Base-by-base conservation (phyloP, 441 rosid genomes). In the Flueggea neowawraea region DNA sequence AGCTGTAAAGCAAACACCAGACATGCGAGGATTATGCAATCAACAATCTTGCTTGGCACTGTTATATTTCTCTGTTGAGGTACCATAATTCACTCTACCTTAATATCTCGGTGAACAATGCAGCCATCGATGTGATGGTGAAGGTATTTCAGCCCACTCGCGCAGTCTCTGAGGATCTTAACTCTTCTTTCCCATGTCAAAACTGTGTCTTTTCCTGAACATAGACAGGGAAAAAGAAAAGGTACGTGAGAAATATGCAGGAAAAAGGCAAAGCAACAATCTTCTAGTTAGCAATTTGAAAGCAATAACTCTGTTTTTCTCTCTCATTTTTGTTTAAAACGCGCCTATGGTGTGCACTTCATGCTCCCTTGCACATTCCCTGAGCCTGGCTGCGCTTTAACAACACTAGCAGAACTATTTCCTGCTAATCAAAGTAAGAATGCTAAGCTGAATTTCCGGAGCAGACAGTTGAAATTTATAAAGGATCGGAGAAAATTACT, bases 61-160 rank as follows among this genome's bases (percentile, higher is more conserved):
- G 6, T 11, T 14, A 47, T 9, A 36, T 36, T 22, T 22, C 57
- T 16, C 41, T 36, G 9, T 5, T 36, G 41, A 36, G 41, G 41
- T 36, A 14, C 10, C 14, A 36, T 12, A 11, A 13, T 10, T 2
- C 13, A 15, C 10, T 6, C 52, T 70, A 87, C 93, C 88, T 84
- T 84, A 52, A 87, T 72, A 70, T 87, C 94, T 75, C 94, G 70
- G 47, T 87, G 94, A 15, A 87, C 94, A 47, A 87, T 83, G 80
- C 88, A 84, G 12, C 94, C 94, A 63, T 81, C 90, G 2, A 80
- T 64, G 51, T 67, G 64, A 60, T 75, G 81, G 73, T 87, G 94
- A 57, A 87, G 90, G 65, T 82, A 84, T 63, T 80, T 69, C 56
- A 84, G 73, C 28, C 73, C 94, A 63, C 62, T 69, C 6, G 90